A percentile compares a stretch with the other conserved stretches of the same genome.
Evolutionary conservation across 2,329 filamentous ascomycete species (phyloP).

Genomic region (Bipolaris cookei): DNA sequence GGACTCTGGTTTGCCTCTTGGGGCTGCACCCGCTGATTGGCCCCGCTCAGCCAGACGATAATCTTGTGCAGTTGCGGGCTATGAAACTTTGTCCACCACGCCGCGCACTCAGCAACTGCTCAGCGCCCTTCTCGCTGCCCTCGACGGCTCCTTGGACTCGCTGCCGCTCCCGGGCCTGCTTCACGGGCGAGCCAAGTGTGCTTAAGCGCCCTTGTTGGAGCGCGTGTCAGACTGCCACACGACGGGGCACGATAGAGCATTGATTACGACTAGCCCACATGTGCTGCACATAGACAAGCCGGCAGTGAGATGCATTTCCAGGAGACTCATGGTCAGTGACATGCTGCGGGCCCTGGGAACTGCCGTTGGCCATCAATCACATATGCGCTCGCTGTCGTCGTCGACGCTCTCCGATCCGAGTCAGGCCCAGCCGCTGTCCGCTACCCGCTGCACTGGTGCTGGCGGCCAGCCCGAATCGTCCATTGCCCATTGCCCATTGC

Average conservation of each 20-base stretch:
- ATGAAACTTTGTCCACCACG: conserved; percentile 7
- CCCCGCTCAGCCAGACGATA: conserved; percentile 20
- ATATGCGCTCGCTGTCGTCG: conserved; percentile 20
- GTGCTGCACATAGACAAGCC: conserved; percentile 9
- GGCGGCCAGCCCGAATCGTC: conserved; percentile 13
- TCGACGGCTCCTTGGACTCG: not conserved
- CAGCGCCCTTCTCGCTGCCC: not conserved
- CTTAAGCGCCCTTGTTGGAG: not conserved
- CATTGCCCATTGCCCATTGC: too few relatives aligned
- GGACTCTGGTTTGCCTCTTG: conserved; percentile 23
- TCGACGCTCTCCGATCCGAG: conserved; percentile 22
- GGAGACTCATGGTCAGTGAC: conserved; percentile 11
- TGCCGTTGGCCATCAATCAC: conserved; percentile 25
- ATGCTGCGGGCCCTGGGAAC: conserved; percentile 16
- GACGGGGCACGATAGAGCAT: conserved; percentile 14
- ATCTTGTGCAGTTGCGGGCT: conserved; percentile 22
- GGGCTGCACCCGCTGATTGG: conserved; percentile 19
- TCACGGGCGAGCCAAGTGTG: not conserved
- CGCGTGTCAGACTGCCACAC: conserved; percentile 9
- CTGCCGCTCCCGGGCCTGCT: not conserved
- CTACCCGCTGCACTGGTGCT: conserved; percentile 7
- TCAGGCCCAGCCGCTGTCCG: conserved; percentile 14
- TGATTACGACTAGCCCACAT: conserved; percentile 2
- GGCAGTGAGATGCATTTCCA: conserved; percentile 4
- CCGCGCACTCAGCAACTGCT: conserved; percentile 1